Evolutionary conservation across 106 monocot genomes (phyloP), one percentile per base, ranked within the genome.

Genomic region (Chionographis japonica): DNA sequence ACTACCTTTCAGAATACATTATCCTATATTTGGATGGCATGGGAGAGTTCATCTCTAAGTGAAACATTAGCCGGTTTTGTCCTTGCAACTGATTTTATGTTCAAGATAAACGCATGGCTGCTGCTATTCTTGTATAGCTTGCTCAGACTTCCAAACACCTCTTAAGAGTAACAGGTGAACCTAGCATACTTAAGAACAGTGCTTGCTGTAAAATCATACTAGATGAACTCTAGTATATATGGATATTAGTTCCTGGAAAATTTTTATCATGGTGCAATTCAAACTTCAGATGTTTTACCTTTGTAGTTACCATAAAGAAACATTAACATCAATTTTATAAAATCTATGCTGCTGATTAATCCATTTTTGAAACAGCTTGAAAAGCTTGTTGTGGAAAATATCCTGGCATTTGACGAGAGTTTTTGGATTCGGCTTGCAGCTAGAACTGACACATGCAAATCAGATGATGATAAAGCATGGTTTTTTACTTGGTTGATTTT

Each of bases 381-480:
- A 16, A 69, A 89, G 75, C 82, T 89, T 52, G 92, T 97, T 67
- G 92, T 97, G 62, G 89, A 92, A 80, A 97, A 97, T 72, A 61
- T 97, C 14, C 73, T 92, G 27, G 77, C 89, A 18, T 87, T 97
- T 61, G 83, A 89, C 50, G 86, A 86, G 55, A 71, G 65, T 40
- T 92, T 97, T 69, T 97, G 95, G 95, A 87, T 97, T 60, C 81
- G 92, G 43, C 89, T 97, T 65, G 95, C 95, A 40, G 89, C 92
- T 76, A 77, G 92, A 77, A 80, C 78, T 62, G 92, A 97, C 68
- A 82, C 92, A 38, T 92, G 95, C 84, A 85, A 89, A 83, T 89
- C 92, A 58, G 92, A 88, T 70, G 89, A 92, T 80, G 95, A 97
- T 68, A 92, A 97, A 89, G 95, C 84, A 97, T 77, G 92, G 78